Conservation (phyloP, 768 basidiomycete species). For the Hygrocybe coccinea region DNA sequence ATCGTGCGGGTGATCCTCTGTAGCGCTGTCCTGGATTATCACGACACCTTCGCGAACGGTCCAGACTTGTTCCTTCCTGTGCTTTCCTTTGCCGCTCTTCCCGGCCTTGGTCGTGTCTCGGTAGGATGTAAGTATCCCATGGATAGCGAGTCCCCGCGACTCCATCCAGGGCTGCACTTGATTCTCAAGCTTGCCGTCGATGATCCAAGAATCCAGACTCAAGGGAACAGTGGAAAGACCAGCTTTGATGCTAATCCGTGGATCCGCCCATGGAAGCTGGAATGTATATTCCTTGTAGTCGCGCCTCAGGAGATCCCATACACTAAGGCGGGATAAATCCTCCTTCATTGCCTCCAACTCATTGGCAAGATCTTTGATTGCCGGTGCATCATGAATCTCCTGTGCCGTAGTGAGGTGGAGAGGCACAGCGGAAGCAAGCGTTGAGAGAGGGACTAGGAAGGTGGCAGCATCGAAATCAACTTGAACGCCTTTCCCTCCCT, state of each 20-base stretch:
- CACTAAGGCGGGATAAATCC: conserved; percentile 60
- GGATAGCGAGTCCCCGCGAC: conserved; percentile 56
- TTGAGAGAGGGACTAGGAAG: conserved; percentile 59
- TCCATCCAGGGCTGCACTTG: conserved; percentile 55
- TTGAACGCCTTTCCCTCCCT: conserved; percentile 68
- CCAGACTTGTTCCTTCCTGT: conserved; percentile 48
- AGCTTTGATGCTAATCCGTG: conserved; percentile 44
- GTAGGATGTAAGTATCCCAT: conserved; percentile 80
- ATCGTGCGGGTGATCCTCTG: neutral
- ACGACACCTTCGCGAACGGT: conserved; percentile 10
- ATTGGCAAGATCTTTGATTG: conserved; percentile 46
- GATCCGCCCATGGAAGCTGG: conserved; percentile 40
- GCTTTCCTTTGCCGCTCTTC: conserved; percentile 45
- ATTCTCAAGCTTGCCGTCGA: conserved; percentile 38
- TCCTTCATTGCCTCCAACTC: conserved; percentile 55
- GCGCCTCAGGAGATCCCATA: conserved; percentile 78
- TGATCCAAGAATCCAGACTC: conserved; percentile 53
- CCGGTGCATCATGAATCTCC: conserved; percentile 34
- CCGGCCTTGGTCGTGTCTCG: conserved; percentile 35
- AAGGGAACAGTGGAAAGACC: conserved; percentile 84
- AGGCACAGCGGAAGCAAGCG: conserved; percentile 16
- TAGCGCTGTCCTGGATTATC: conserved; percentile 9
- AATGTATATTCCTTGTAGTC: conserved; percentile 89
- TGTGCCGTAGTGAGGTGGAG: conserved; percentile 18
- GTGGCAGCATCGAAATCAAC: conserved; percentile 61